phyloP scores from a whole-genome alignment of 2,329 filamentous ascomycete species.

The Dactylonectria estremocensis region DNA sequence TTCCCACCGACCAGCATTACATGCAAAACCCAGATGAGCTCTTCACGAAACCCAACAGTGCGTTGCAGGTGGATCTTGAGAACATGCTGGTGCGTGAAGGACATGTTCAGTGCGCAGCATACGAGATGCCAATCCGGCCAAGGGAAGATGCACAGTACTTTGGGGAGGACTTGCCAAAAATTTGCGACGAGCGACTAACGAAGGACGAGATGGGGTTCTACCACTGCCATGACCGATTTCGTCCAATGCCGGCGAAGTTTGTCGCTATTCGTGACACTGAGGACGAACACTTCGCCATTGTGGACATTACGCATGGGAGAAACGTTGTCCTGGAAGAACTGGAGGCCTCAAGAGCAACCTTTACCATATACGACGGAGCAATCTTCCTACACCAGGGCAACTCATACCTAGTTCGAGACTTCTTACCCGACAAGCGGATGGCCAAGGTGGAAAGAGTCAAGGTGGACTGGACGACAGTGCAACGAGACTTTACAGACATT shows the following conservation, averaged over 20 bases:
- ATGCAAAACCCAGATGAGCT: constrained; percentile 97
- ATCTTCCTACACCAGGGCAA: constrained; percentile 98
- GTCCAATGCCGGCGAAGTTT: constrained; percentile 85
- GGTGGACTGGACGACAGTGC: constrained; percentile 95
- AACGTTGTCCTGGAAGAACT: constrained; percentile 94
- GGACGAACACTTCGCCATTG: constrained; percentile 93
- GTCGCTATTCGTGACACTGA: constrained; percentile 91
- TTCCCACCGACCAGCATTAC: constrained; percentile 93
- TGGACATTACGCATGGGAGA: constrained; percentile 86
- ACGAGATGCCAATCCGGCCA: constrained; percentile 92
- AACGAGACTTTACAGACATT: constrained; percentile 94
- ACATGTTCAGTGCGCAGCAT: constrained; percentile 94
- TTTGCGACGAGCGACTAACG: constrained; percentile 82
- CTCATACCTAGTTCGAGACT: constrained; percentile 92
- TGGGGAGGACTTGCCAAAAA: constrained; percentile 77
- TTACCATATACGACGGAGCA: constrained; percentile 95
- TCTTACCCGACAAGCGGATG: constrained; percentile 83
- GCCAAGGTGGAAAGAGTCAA: constrained; percentile 91
- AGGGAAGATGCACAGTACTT: constrained; percentile 85
- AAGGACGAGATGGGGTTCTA: constrained; percentile 86
- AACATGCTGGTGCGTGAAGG: constrained; percentile 94
- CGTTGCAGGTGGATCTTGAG: constrained; percentile 90
- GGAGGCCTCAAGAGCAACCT: constrained; percentile 95
- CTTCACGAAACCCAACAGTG: constrained; percentile 90
- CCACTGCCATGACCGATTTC: constrained; percentile 90